Evolutionary conservation across 2,329 filamentous ascomycete genomes (phyloP).

Genomic region (Endoconidiophora laricicola): DNA sequence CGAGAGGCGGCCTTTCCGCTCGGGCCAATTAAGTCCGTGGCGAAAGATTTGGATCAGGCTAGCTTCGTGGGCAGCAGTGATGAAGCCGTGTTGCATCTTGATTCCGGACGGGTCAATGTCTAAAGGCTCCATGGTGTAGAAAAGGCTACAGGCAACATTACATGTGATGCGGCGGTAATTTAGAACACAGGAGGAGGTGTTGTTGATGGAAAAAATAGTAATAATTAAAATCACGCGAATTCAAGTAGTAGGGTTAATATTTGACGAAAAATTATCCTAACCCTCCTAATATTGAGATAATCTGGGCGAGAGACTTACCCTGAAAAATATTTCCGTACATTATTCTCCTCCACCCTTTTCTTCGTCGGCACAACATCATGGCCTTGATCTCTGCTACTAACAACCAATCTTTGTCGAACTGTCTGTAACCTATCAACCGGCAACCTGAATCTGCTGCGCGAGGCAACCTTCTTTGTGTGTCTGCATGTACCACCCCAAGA

Average conservation of each 20-base stretch:
- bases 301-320: background rate
- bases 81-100: conserved; percentile 30
- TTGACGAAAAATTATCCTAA: too few relatives aligned
- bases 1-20: conserved; percentile 25
- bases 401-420: too few relatives aligned
- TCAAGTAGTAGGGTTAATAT: too few relatives aligned
- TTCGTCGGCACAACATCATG: background rate
- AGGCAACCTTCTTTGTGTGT: too few relatives aligned
- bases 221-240: too few relatives aligned
- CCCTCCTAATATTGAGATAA: background rate
- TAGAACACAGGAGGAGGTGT: too few relatives aligned
- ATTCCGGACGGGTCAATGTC: conserved; percentile 22
- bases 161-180: too few relatives aligned
- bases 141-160: background rate
- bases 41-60: conserved; percentile 28
- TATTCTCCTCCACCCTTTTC: background rate
- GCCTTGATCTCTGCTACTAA: background rate
- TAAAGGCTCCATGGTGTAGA: conserved; percentile 17
- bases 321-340: background rate
- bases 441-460: too few relatives aligned
- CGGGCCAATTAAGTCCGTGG: conserved; percentile 30
- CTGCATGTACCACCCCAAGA: too few relatives aligned
- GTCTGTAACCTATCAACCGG: too few relatives aligned
- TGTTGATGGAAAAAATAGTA: too few relatives aligned
- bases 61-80: conserved; percentile 28